Percentiles rank a stretch among this genome's conserved stretches.
phyloP scores from a whole-genome alignment of 345 rosid genomes.

The Salix arbutifolia region DNA sequence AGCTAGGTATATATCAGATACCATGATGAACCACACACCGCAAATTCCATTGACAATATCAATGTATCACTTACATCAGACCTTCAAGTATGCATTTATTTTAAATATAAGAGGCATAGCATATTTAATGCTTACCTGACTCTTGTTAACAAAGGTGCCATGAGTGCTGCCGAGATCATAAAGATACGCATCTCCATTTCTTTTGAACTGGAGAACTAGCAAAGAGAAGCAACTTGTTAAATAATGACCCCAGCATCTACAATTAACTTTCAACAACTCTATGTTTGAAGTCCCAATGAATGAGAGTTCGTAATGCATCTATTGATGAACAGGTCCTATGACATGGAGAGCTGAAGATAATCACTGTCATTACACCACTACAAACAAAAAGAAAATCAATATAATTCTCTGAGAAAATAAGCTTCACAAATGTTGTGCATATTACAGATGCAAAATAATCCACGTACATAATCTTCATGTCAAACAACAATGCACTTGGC shows the following conservation, averaged over 20 bases:
- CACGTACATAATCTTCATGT: not conserved
- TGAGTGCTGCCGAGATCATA: slow-evolving; percentile 88
- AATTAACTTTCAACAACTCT: not conserved
- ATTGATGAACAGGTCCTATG: not conserved
- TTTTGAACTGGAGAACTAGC: slow-evolving; percentile 81
- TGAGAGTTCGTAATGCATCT: not conserved
- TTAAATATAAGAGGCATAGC: not conserved
- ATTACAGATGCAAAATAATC: not conserved
- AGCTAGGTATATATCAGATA: not conserved
- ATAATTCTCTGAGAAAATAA: not conserved
- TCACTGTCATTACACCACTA: not conserved
- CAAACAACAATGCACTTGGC: not conserved
- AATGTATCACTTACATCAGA: not conserved
- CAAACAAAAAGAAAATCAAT: not conserved
- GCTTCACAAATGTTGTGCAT: not conserved
- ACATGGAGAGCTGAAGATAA: not conserved
- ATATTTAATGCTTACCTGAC: slow-evolving; percentile 40
- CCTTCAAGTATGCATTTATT: not conserved
- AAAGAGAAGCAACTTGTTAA: slow-evolving; percentile 14
- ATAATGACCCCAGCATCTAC: not conserved
- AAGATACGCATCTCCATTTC: slow-evolving; percentile 70
- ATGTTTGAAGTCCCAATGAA: not conserved
- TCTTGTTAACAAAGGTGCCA: slow-evolving; percentile 74
- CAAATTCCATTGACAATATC: not conserved
- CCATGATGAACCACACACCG: not conserved